Percentiles rank a stretch among this genome's conserved stretches.
phyloP scores from a whole-genome alignment of 768 basidiomycete genomes.

The Hygrophorus russula region DNA sequence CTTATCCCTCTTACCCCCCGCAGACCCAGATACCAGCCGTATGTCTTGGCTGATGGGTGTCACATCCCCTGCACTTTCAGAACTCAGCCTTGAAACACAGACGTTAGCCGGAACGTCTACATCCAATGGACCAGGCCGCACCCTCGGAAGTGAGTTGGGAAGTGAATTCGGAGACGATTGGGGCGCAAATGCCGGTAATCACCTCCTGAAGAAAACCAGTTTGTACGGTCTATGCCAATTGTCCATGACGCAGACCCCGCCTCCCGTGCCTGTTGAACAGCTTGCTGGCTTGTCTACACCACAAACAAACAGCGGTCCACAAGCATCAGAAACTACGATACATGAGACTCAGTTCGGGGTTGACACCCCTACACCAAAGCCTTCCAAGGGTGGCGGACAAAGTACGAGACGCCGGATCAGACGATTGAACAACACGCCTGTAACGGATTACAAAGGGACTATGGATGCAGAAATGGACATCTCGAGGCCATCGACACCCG shows the following conservation, averaged over 20 bases:
- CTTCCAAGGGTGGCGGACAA: slow-evolving; percentile 11
- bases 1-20: too few species aligned
- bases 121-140: slow-evolving; percentile 15
- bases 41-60: slow-evolving; percentile 19
- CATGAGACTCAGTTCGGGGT: background rate
- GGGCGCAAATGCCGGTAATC: slow-evolving; percentile 21
- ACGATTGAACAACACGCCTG: slow-evolving; percentile 29
- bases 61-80: slow-evolving; percentile 24
- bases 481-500: slow-evolving; percentile 16
- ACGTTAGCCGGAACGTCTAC: background rate
- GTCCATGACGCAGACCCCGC: slow-evolving; percentile 30
- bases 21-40: slow-evolving; percentile 12
- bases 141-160: slow-evolving; percentile 51
- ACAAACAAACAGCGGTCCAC: slow-evolving; percentile 3
- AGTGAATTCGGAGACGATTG: slow-evolving; percentile 39
- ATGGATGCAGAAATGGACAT: slow-evolving; percentile 10
- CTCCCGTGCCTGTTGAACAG: slow-evolving; percentile 14
- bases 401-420: slow-evolving; percentile 51
- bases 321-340: slow-evolving; percentile 21
- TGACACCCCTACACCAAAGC: slow-evolving; percentile 7
- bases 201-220: slow-evolving; percentile 44
- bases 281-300: slow-evolving; percentile 10
- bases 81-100: slow-evolving; percentile 17
- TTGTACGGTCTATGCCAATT: slow-evolving; percentile 37
- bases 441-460: slow-evolving; percentile 6